phyloP scores from a whole-genome alignment of 2,329 filamentous ascomycete genomes.

The Cryphonectria parasitica region DNA sequence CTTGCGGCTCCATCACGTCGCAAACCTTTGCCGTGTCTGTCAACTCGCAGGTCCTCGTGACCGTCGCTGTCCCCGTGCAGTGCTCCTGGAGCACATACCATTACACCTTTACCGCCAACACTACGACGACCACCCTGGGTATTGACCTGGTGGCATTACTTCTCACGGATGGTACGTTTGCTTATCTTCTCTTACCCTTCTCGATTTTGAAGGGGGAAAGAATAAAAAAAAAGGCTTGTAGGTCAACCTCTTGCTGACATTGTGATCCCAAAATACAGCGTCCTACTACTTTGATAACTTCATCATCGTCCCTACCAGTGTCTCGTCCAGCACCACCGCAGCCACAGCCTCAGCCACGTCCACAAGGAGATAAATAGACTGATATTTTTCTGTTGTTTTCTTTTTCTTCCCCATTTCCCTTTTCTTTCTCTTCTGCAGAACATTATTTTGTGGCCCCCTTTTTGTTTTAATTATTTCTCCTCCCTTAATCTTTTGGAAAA shows the following conservation, averaged over 20 bases:
- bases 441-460: not conserved
- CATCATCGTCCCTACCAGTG: not conserved
- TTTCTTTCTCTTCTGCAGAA: not conserved
- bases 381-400: not conserved
- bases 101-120: not conserved
- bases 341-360: not conserved
- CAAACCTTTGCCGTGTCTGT: not conserved
- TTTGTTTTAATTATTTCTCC: not conserved
- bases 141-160: not conserved
- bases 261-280: not conserved
- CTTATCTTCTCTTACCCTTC: too few species aligned
- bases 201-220: too few species aligned
- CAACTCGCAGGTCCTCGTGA: constrained; percentile 2
- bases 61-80: not conserved
- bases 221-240: not conserved
- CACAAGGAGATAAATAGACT: not conserved
- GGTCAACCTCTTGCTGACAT: not conserved
- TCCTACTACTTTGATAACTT: not conserved
- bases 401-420: not conserved
- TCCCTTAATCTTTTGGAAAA: not conserved
- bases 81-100: not conserved
- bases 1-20: not conserved
- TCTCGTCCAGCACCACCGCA: not conserved
- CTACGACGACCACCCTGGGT: not conserved
- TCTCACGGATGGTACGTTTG: not conserved